Conservation (phyloP, 306 rosid genomes). For the Hylodesmum podocarpum region DNA sequence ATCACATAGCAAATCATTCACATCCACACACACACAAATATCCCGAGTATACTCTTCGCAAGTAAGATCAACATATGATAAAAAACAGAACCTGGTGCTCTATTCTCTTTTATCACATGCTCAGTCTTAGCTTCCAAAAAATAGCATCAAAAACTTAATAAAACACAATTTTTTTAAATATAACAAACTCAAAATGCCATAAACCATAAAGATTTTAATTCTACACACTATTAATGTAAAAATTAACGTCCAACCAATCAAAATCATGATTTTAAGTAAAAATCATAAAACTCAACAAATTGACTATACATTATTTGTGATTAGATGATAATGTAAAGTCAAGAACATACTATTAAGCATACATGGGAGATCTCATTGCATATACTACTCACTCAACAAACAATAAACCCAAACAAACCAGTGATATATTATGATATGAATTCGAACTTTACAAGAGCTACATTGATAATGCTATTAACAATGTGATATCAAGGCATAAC, state of each 20-base stretch:
- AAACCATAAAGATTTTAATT: too few relatives aligned
- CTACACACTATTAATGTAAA: too few relatives aligned
- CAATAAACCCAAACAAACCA: background rate
- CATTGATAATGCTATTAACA: background rate
- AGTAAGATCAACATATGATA: background rate
- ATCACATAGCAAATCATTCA: background rate
- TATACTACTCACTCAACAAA: too few relatives aligned
- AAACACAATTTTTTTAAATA: background rate
- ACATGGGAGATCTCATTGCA: too few relatives aligned
- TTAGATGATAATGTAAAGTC: background rate
- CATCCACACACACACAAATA: background rate
- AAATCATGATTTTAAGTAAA: too few relatives aligned
- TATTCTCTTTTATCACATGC: background rate
- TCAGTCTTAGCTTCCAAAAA: background rate
- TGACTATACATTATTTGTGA: too few relatives aligned
- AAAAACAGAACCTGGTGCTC: background rate
- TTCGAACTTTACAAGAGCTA: background rate
- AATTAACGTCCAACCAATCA: too few relatives aligned
- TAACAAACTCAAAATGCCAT: background rate
- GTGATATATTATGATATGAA: background rate
- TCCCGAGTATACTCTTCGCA: background rate
- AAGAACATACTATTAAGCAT: background rate
- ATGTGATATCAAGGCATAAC: slow-evolving; percentile 27
- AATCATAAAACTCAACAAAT: too few relatives aligned
- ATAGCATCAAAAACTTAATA: background rate